Evolutionary conservation across 163 green algal genomes (phyloP), one percentile per base, ranked within the genome.

Genomic region (Scenedesmus sp.): DNA sequence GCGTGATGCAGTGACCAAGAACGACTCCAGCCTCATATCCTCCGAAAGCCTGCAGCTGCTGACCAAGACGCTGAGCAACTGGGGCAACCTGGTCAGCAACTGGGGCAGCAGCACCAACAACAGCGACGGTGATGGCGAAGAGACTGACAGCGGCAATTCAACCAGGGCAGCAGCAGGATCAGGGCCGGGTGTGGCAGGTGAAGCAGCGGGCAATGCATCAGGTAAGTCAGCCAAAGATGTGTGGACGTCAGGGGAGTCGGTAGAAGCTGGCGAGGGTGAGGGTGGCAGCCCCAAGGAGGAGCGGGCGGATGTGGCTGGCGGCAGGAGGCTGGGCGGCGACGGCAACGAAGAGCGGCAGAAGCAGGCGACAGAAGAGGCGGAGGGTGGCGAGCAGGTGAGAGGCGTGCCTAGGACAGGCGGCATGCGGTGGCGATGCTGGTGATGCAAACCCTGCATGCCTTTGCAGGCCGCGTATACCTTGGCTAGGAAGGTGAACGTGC

Each of bases 1-100:
- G 43, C 26, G 72, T 33, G 85, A 90, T 33, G 85, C 85, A 20
- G 65, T 91, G 26, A 37, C 43, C 20, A 42, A 79, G 7, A 91
- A 91, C 49, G 79, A 91, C 78, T 53, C 26, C 30, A 81, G 56
- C 78, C 73, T 87, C 33, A 37, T 91, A 26, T 81, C 53, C 1
- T 44, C 33, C 26, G 87, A 91, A 4, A 51, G 87, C 22, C 51
- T 91, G 12, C 24, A 78, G 33, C 59, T 87, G 40, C 87, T 91
- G 56, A 53, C 42, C 5, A 85, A 59, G 26, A 83, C 72, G 56
- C 73, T 83, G 9, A 84, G 43, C 26, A 73, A 90, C 59, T 88
- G 83, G 83, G 83, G 83, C 13, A 80, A 81, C 37, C 81, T 81
- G 35, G 40, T 88, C 20, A 80, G 61, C 40, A 81, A 44, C 56